Evolutionary conservation across 2,329 filamentous ascomycete genomes (phyloP).

Genomic region (Fusarium protoensiforme): DNA sequence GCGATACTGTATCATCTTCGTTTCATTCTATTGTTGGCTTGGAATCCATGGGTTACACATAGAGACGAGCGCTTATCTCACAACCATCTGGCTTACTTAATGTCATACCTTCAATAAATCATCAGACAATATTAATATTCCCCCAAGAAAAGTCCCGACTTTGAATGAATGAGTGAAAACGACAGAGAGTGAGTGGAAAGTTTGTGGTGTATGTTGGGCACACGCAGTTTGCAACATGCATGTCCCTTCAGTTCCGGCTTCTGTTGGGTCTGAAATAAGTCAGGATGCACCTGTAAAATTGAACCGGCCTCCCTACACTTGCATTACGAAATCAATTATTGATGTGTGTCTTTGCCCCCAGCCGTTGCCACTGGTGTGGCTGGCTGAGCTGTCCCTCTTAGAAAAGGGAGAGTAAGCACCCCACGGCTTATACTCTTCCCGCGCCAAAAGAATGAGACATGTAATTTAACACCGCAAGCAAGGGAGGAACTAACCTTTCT

Average conservation of each 20-base stretch:
- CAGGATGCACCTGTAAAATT: background rate
- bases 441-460: background rate
- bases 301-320: background rate
- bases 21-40: background rate
- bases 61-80: background rate
- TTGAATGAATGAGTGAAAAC: background rate
- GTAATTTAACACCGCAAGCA: background rate
- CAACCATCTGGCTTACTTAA: background rate
- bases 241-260: background rate
- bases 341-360: background rate
- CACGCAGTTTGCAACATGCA: background rate
- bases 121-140: background rate
- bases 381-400: background rate
- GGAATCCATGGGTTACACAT: background rate
- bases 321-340: background rate
- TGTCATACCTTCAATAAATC: background rate
- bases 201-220: background rate
- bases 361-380: background rate
- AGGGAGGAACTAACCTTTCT: background rate
- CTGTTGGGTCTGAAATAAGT: background rate
- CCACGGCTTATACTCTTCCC: background rate
- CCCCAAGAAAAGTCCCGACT: background rate
- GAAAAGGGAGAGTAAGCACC: background rate
- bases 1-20: background rate
- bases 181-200: background rate